Evolutionary conservation across 2,329 filamentous ascomycete genomes (phyloP).

Genomic region (Cladorrhinum sp.): DNA sequence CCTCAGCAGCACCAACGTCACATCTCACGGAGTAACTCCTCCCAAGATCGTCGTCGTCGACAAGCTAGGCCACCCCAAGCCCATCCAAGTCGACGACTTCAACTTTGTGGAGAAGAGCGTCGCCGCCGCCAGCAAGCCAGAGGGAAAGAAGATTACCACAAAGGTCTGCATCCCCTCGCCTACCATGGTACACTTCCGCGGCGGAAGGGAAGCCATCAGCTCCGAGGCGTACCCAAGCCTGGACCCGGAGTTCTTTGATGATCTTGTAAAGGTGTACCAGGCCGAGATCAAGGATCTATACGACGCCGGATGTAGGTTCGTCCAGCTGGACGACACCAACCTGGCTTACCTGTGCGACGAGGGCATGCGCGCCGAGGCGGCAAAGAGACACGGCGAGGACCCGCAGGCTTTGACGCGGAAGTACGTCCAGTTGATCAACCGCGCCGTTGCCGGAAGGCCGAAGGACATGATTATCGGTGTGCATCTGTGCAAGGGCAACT

Average conservation of each 20-base stretch:
- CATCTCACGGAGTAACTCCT: slow-evolving; percentile 50
- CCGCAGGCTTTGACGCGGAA: slow-evolving; percentile 46
- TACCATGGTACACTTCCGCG: slow-evolving; percentile 60
- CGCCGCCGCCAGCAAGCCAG: slow-evolving; percentile 32
- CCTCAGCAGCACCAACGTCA: slow-evolving; percentile 41
- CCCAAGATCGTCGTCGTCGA: slow-evolving; percentile 52
- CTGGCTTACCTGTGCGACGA: slow-evolving; percentile 58
- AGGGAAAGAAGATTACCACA: slow-evolving; percentile 33
- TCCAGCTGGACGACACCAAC: slow-evolving; percentile 59
- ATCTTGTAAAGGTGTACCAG: slow-evolving; percentile 53
- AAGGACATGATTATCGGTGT: slow-evolving; percentile 54
- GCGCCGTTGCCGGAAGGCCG: slow-evolving; percentile 49
- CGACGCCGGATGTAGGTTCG: slow-evolving; percentile 52
- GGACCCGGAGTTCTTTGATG: slow-evolving; percentile 51
- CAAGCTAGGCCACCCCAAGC: slow-evolving; percentile 50
- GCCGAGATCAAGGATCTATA: slow-evolving; percentile 52
- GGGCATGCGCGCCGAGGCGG: slow-evolving; percentile 52
- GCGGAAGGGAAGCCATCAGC: slow-evolving; percentile 51
- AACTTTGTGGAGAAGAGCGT: slow-evolving; percentile 50
- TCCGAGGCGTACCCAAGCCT: slow-evolving; percentile 51
- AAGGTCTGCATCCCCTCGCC: slow-evolving; percentile 58
- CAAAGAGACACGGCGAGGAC: slow-evolving; percentile 48
- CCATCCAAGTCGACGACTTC: slow-evolving; percentile 57
- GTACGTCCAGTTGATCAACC: slow-evolving; percentile 55
- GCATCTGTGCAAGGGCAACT: slow-evolving; percentile 56